Evolutionary conservation across 495 filamentous ascomycete species (phyloP).

Genomic region (Penicillium subrubescens): DNA sequence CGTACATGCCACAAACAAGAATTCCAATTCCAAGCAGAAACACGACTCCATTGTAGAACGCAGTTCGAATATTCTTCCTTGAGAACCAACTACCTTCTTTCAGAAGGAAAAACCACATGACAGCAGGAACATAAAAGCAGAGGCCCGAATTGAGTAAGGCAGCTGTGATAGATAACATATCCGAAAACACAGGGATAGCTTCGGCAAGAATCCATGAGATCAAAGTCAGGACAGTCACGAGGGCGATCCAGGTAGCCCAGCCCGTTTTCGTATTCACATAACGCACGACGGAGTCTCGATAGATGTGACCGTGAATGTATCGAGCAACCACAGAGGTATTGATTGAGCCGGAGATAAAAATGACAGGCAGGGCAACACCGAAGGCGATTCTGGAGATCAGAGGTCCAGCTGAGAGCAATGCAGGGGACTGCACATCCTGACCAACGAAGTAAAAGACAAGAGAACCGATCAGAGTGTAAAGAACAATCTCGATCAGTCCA

Average conservation of each 20-base stretch:
- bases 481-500: conserved; percentile 59
- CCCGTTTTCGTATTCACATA: conserved; percentile 59
- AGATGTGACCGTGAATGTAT: conserved; percentile 62
- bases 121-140: conserved; percentile 63
- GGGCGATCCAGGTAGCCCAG: conserved; percentile 58
- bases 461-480: conserved; percentile 67
- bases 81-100: conserved; percentile 39
- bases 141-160: conserved; percentile 65
- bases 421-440: conserved; percentile 63
- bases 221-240: conserved; percentile 57
- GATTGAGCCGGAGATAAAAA: conserved; percentile 67
- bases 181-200: conserved; percentile 67
- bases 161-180: conserved; percentile 61
- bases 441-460: conserved; percentile 72
- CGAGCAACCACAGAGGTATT: conserved; percentile 59
- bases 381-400: conserved; percentile 67
- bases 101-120: conserved; percentile 63
- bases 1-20: conserved; percentile 56
- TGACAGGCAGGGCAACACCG: conserved; percentile 71
- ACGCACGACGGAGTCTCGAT: conserved; percentile 49
- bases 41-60: conserved; percentile 18
- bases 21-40: conserved; percentile 45
- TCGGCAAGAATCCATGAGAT: conserved; percentile 68
- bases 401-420: conserved; percentile 61
- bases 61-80: conserved; percentile 23